These are phyloP conservation scores for Atkinsonella hypoxylon DNA, from an alignment of 2,329 filamentous ascomycete genomes.

Conservation along the genomic window DNA sequence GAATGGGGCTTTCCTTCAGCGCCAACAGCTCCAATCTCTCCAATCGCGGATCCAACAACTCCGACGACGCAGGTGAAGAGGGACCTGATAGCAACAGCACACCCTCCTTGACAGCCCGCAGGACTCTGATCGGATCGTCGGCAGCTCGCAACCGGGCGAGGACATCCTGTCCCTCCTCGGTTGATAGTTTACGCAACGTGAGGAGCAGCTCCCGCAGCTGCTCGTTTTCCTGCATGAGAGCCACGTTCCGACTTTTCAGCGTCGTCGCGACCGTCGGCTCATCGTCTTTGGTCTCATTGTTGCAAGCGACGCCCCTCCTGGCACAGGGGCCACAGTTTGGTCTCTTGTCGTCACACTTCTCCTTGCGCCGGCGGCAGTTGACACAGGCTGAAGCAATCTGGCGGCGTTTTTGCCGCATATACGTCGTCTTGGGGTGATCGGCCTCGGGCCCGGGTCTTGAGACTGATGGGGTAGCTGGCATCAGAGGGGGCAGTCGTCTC, in stretches of 20 bases:
- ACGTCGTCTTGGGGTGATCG: background rate
- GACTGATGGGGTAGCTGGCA: background rate
- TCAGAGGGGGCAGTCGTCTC: conserved; percentile 1
- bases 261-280: background rate
- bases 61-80: background rate
- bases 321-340: conserved; percentile 6
- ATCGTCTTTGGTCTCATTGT: conserved; percentile 4
- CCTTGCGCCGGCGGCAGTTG: conserved; percentile 6
- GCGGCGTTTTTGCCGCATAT: conserved; percentile 5
- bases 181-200: conserved; percentile 3
- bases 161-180: conserved; percentile 3
- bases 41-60: background rate
- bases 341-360: conserved; percentile 6
- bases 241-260: conserved; percentile 2
- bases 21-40: conserved; percentile 7
- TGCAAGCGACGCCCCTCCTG: conserved; percentile 4
- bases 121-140: conserved; percentile 6
- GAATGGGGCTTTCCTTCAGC: conserved; percentile 11
- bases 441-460: background rate
- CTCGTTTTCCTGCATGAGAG: conserved; percentile 9
- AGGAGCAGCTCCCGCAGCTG: conserved; percentile 9
- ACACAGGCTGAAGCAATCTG: conserved; percentile 4
- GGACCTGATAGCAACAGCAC: background rate
- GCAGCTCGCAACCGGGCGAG: conserved; percentile 6
- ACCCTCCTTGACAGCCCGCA: conserved; percentile 1